Base-by-base conservation (phyloP, 1,139 yeast genomes). In the Ogataea hybrid region DNA sequence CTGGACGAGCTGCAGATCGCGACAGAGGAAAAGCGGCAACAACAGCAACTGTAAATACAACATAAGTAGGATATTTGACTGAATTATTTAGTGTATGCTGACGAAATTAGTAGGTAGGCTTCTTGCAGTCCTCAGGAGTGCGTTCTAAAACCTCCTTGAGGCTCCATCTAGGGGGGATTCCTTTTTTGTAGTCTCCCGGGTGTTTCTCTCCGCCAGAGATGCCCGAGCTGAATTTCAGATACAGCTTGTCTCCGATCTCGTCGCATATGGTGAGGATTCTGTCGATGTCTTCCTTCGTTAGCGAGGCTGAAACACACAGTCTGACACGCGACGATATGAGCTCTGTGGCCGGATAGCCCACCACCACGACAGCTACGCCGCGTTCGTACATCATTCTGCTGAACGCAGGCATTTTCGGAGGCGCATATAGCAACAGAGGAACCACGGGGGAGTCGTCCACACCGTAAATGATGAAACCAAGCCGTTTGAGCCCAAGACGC, bases 291-390 rank as follows among this genome's bases (percentile, higher is more conserved):
- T 85, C 94, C 66, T 92, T 92, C 22, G 96, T 92, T 56, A 94
- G 74, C 1, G 97, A 87, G 0, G 97, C 73, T 46, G 95, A 84
- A 52, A 94, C 84, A 71, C 99, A 92, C 57, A 92, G 78, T 63
- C 99, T 80, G 20, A 88, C 90, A 68, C 98, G 80, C 9, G 96
- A 87, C 41, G 90, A 79, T 28, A 87, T 82, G 52, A 92, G 73
- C 23, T 97, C 96, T 1, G 98, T 90, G 1, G 98, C 98, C 8
- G 99, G 99, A 61, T 92, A 92, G 22, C 97, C 96, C 36, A 90
- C 97, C 54, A 92, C 83, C 34, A 94, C 99, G 40, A 92, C 92
- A 5, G 98, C 98, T 49, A 92, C 82, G 43, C 85, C 85, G 65
- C 79, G 71, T 44, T 77, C 80, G 54, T 85, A 77, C 73, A 92